These are phyloP conservation scores for Clitoria ternatea DNA, from an alignment of 306 rosid genomes.

Conservation along the genomic window DNA sequence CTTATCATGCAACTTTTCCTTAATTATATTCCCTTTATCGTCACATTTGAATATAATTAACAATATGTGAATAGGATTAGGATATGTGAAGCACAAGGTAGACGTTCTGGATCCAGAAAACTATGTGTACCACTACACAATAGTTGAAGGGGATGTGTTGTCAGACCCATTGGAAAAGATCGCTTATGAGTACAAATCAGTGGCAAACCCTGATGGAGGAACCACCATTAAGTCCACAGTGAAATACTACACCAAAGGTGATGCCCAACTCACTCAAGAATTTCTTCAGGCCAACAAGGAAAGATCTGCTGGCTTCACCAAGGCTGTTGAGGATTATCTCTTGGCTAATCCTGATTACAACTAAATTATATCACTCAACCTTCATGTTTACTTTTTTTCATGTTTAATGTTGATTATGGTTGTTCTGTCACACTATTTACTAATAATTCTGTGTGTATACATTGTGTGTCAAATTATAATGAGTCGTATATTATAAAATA, in stretches of 20 bases:
- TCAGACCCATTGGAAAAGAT: constrained; percentile 35
- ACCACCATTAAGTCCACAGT: constrained; percentile 30
- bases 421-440: too few relatives aligned
- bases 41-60: too few relatives aligned
- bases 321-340: constrained; percentile 46
- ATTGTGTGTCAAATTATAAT: too few relatives aligned
- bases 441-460: too few relatives aligned
- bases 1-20: not conserved
- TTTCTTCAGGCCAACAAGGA: constrained; percentile 35
- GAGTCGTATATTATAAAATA: too few relatives aligned
- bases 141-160: constrained; percentile 40
- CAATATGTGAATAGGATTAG: not conserved
- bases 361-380: not conserved
- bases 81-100: constrained; percentile 39
- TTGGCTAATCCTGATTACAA: constrained; percentile 45
- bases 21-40: not conserved
- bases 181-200: constrained; percentile 28
- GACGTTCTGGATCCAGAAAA: constrained; percentile 33
- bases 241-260: constrained; percentile 37
- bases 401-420: not conserved
- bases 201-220: constrained; percentile 30
- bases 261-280: constrained; percentile 27
- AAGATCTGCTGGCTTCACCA: constrained; percentile 28
- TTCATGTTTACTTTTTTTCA: not conserved
- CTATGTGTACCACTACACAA: constrained; percentile 27